A percentile compares a stretch with the other conserved stretches of the same genome.
These are phyloP conservation scores for Odontarrhena argentea DNA, from an alignment of 345 rosid species.

Conservation along the genomic window DNA sequence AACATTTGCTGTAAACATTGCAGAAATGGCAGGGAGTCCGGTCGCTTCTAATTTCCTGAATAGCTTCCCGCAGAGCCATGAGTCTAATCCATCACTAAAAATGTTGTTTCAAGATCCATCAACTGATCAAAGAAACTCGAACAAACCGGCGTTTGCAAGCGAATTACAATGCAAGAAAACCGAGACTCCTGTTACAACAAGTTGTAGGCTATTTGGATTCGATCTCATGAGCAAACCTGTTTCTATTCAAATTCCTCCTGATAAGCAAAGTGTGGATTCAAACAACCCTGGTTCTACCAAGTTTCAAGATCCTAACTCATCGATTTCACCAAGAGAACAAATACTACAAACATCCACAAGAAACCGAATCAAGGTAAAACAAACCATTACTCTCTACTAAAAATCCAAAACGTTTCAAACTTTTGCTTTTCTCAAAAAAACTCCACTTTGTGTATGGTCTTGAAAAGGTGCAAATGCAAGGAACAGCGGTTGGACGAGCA, in stretches of 20 bases:
- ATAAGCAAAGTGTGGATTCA: slow-evolving; percentile 36
- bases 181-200: slow-evolving; percentile 43
- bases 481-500: slow-evolving; percentile 74
- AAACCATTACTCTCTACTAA: slow-evolving; percentile 18
- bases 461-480: slow-evolving; percentile 79
- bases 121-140: slow-evolving; percentile 41
- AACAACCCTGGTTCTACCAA: slow-evolving; percentile 38
- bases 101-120: slow-evolving; percentile 44
- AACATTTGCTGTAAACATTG: slow-evolving; percentile 22
- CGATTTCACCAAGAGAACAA: slow-evolving; percentile 37
- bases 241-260: slow-evolving; percentile 29
- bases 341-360: slow-evolving; percentile 52
- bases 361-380: slow-evolving; percentile 65
- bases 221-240: slow-evolving; percentile 49
- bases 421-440: neutral
- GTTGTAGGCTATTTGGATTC: slow-evolving; percentile 68
- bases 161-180: slow-evolving; percentile 42
- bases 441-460: slow-evolving; percentile 10
- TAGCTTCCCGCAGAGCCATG: slow-evolving; percentile 44
- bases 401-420: neutral
- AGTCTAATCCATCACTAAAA: slow-evolving; percentile 40
- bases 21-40: slow-evolving; percentile 54
- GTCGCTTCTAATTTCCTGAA: slow-evolving; percentile 53
- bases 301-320: slow-evolving; percentile 44
- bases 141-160: slow-evolving; percentile 37